Conservation (phyloP, 2,329 filamentous ascomycete genomes). For the Juglanconis oblonga region DNA sequence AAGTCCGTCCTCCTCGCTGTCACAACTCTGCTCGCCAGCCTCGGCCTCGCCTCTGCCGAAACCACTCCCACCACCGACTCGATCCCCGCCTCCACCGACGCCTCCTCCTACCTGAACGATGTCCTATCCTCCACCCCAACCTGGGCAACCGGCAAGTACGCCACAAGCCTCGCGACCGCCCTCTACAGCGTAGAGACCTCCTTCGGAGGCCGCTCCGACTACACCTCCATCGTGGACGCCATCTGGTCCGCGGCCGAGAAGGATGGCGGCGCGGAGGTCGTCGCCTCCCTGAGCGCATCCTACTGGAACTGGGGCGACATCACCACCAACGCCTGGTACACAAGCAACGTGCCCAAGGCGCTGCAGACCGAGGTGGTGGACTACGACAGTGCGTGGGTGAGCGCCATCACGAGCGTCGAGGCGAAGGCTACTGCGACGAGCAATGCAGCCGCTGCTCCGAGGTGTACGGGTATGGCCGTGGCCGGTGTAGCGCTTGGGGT, state of each 20-base stretch:
- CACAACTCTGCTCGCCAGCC: slow-evolving; percentile 6
- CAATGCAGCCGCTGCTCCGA: slow-evolving; percentile 11
- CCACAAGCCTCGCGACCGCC: slow-evolving; percentile 18
- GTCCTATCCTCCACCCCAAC: slow-evolving; percentile 14
- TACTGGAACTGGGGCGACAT: slow-evolving; percentile 19
- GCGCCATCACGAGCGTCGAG: slow-evolving; percentile 16
- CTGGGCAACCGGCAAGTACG: slow-evolving; percentile 21
- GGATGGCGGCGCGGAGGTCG: slow-evolving; percentile 12
- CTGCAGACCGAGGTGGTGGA: slow-evolving; percentile 15
- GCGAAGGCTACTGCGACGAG: slow-evolving; percentile 10
- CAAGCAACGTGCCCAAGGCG: slow-evolving; percentile 10
- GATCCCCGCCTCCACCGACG: slow-evolving; percentile 11
- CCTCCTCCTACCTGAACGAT: background rate
- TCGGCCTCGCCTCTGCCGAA: slow-evolving; percentile 5
- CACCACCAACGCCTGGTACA: slow-evolving; percentile 20
- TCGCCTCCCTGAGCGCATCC: slow-evolving; percentile 14
- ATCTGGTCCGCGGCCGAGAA: slow-evolving; percentile 19
- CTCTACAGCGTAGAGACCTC: slow-evolving; percentile 21
- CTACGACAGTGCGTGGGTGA: slow-evolving; percentile 17
- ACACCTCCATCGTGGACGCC: slow-evolving; percentile 18
- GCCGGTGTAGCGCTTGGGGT: slow-evolving; percentile 12
- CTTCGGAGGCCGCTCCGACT: slow-evolving; percentile 18
- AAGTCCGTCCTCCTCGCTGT: background rate
- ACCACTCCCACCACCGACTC: background rate
- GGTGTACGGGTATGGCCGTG: slow-evolving; percentile 12